Conservation (phyloP, 306 rosid genomes). For the Crataegus laevigata region DNA sequence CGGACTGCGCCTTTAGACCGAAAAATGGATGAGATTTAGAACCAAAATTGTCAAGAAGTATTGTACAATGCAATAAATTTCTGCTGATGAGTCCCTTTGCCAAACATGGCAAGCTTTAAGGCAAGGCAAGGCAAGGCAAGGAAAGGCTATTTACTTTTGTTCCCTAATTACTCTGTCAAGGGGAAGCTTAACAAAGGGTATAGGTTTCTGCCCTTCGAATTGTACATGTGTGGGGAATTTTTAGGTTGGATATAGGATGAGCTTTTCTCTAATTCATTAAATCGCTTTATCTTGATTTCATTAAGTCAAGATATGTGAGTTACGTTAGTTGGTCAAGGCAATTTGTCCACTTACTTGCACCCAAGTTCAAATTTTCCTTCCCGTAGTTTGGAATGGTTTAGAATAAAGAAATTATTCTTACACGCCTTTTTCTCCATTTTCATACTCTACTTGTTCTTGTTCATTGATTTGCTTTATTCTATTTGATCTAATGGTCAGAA, state of each 20-base stretch:
- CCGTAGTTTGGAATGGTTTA: too few relatives aligned
- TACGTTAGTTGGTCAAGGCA: background rate
- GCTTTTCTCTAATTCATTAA: conserved; percentile 23
- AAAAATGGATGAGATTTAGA: conserved; percentile 25
- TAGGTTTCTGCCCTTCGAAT: conserved; percentile 32
- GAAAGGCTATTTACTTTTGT: conserved; percentile 18
- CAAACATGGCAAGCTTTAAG: conserved; percentile 10
- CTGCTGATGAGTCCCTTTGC: conserved; percentile 18
- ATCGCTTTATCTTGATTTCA: background rate
- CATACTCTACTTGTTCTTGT: too few relatives aligned
- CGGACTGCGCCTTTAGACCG: conserved; percentile 26
- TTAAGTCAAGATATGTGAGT: background rate
- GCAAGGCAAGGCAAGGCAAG: conserved; percentile 27
- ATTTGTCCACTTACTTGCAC: background rate
- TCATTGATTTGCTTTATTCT: too few relatives aligned
- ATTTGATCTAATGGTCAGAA: too few relatives aligned
- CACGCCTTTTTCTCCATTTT: background rate
- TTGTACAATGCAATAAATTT: conserved; percentile 18
- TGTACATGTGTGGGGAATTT: conserved; percentile 22
- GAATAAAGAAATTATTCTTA: too few relatives aligned
- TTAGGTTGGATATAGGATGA: conserved; percentile 31
- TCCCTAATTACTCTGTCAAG: conserved; percentile 4
- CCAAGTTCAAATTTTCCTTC: background rate
- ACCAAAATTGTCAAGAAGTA: background rate
- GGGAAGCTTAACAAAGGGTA: conserved; percentile 33